Percentiles rank a stretch among this genome's conserved stretches.
These are phyloP conservation scores for Daphne laureola DNA, from an alignment of 441 rosid species.

Conservation along the genomic window DNA sequence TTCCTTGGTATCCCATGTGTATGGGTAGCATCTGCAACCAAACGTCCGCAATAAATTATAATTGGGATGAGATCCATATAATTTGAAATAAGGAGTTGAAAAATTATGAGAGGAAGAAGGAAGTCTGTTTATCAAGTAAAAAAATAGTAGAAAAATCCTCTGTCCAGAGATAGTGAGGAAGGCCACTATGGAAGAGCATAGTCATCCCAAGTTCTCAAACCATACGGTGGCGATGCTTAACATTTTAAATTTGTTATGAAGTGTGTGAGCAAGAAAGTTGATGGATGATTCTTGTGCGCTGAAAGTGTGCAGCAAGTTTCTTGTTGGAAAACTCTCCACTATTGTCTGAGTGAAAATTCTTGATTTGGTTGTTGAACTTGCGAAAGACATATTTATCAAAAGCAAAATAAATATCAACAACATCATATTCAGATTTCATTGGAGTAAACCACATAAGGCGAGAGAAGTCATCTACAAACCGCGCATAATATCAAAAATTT, in stretches of 20 bases:
- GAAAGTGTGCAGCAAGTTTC: neutral
- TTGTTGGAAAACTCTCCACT: neutral
- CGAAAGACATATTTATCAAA: neutral
- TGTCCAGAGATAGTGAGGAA: neutral
- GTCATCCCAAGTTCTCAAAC: no score
- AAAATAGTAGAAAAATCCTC: neutral
- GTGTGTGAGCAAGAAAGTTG: neutral
- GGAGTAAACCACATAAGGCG: neutral
- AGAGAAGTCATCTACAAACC: neutral
- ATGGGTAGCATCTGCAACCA: neutral
- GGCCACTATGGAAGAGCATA: neutral
- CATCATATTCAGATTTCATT: neutral
- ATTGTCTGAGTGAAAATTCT: neutral
- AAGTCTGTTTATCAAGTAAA: neutral
- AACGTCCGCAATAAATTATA: no score
- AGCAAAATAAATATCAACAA: neutral
- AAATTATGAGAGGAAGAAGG: neutral
- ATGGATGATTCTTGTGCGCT: neutral
- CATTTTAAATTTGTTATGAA: neutral
- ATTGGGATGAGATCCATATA: neutral
- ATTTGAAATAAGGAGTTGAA: neutral
- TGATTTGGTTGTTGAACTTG: neutral
- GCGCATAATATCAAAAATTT: neutral
- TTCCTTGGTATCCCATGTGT: neutral
- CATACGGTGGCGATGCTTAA: neutral